Base-by-base conservation (phyloP, 257 asterid species). In the Eustoma russellianum region DNA sequence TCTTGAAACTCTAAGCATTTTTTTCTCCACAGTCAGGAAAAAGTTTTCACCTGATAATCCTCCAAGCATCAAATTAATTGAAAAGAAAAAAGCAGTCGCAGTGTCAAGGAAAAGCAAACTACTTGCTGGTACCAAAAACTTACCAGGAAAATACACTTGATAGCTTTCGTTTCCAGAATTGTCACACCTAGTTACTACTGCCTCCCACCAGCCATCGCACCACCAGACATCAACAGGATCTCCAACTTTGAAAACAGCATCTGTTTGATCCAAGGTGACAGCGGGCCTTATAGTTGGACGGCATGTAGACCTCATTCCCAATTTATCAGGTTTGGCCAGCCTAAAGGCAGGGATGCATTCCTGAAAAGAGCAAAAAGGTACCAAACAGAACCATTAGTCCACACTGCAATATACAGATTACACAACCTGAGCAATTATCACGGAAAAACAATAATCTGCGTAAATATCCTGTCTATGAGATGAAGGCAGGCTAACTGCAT, bases 161-260 rank as follows among this genome's bases (percentile, higher is more conserved):
- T 67, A 75, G 41, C 51, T 55, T 68, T 76, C 86, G 46, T 61
- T 68, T 34, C 52, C 70, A 41, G 73, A 53, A 61, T 76, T 70
- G 45, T 48, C 57, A 17, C 62, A 48, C 54, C 74, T 72, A 0
- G 75, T 71, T 34, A 92, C 55, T 48, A 92, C 79, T 10, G 97
- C 99, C 79, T 92, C 99, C 99, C 99, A 92, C 99, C 99, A 92
- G 52, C 99, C 97, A 66, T 92, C 99, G 59, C 87, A 64, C 99
- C 99, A 88, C 99, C 99, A 92, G 30, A 75, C 83, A 67, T 92
- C 99, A 16, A 75, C 88, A 51, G 95, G 78, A 78, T 72, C 78
- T 65, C 99, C 99, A 18, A 81, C 76, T 65, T 75, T 76, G 34
- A 81, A 76, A 54, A 54, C 66, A 53, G 14, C 62, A 63, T 66